Conservation (phyloP, 2,329 filamentous ascomycete genomes). For the Tolypocladium guangdongense region DNA sequence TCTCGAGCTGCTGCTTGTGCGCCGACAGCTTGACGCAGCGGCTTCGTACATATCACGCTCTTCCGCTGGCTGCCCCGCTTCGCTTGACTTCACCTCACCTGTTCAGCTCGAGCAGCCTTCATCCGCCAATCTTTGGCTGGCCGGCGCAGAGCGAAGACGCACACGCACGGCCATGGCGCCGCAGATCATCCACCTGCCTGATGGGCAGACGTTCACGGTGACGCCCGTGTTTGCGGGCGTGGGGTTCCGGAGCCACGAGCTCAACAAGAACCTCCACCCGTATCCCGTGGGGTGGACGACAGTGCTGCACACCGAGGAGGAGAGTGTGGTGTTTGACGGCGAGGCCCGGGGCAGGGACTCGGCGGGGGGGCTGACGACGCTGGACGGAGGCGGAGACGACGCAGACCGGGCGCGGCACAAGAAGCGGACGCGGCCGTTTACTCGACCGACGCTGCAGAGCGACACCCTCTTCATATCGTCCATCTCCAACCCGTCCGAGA, state of each 20-base stretch:
- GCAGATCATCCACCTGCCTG: slow-evolving; percentile 60
- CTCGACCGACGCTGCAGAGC: slow-evolving; percentile 59
- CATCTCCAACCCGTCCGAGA: slow-evolving; percentile 71
- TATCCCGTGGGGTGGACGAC: slow-evolving; percentile 88
- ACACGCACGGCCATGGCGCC: slow-evolving; percentile 20
- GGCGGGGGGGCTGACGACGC: neutral
- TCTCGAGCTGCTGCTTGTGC: neutral
- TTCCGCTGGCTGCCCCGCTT: neutral
- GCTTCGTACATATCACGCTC: neutral
- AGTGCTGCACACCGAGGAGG: slow-evolving; percentile 61
- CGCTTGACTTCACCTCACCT: neutral
- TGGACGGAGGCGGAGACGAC: slow-evolving; percentile 10
- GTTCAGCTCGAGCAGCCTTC: neutral
- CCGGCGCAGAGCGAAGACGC: neutral
- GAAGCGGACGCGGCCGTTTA: slow-evolving; percentile 36
- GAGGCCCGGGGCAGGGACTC: neutral
- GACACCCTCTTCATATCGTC: slow-evolving; percentile 88
- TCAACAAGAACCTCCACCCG: slow-evolving; percentile 55
- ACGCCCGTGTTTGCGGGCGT: slow-evolving; percentile 84
- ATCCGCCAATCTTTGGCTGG: neutral
- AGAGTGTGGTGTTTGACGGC: slow-evolving; percentile 4
- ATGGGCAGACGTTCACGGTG: slow-evolving; percentile 75
- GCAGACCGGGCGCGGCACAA: slow-evolving; percentile 19
- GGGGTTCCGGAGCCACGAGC: slow-evolving; percentile 75
- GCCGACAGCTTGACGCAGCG: neutral